Conservation (phyloP, 2,329 filamentous ascomycete genomes). For the Phialophora expanda region DNA sequence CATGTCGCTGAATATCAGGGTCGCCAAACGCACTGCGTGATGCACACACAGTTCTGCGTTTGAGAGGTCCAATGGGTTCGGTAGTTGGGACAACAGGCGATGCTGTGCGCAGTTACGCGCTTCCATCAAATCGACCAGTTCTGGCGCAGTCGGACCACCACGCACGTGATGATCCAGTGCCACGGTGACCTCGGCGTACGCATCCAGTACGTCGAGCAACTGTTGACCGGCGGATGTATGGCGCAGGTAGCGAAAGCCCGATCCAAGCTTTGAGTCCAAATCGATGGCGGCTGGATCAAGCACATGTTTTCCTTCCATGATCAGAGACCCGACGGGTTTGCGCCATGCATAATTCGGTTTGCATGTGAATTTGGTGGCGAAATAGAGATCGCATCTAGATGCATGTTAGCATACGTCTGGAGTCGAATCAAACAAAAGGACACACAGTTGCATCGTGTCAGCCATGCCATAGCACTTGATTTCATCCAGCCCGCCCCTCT, state of each 20-base stretch:
- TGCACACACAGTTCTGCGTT: slow-evolving; percentile 15
- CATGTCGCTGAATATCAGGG: slow-evolving; percentile 33
- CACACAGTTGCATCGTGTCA: slow-evolving; percentile 34
- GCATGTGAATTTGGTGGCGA: slow-evolving; percentile 27
- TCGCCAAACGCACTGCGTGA: slow-evolving; percentile 27
- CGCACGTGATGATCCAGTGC: slow-evolving; percentile 33
- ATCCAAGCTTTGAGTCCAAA: slow-evolving; percentile 29
- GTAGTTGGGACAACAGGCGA: slow-evolving; percentile 24
- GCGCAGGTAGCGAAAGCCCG: slow-evolving; percentile 31
- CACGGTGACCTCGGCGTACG: slow-evolving; percentile 26
- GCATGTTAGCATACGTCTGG: not conserved
- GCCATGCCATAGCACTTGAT: slow-evolving; percentile 31
- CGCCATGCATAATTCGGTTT: slow-evolving; percentile 25
- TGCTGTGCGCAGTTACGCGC: slow-evolving; percentile 31
- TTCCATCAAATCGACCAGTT: slow-evolving; percentile 30
- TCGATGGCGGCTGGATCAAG: slow-evolving; percentile 29
- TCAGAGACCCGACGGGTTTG: slow-evolving; percentile 15
- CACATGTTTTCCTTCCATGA: slow-evolving; percentile 28
- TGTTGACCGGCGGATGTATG: slow-evolving; percentile 15
- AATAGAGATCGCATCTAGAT: slow-evolving; percentile 32
- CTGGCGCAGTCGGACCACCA: slow-evolving; percentile 28
- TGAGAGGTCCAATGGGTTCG: slow-evolving; percentile 6
- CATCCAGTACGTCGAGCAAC: slow-evolving; percentile 22
- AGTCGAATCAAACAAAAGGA: not conserved
- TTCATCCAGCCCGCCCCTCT: slow-evolving; percentile 29